Evolutionary conservation across 1,284 basidiomycete species (phyloP).

Genomic region (Heliocybe sulcata): DNA sequence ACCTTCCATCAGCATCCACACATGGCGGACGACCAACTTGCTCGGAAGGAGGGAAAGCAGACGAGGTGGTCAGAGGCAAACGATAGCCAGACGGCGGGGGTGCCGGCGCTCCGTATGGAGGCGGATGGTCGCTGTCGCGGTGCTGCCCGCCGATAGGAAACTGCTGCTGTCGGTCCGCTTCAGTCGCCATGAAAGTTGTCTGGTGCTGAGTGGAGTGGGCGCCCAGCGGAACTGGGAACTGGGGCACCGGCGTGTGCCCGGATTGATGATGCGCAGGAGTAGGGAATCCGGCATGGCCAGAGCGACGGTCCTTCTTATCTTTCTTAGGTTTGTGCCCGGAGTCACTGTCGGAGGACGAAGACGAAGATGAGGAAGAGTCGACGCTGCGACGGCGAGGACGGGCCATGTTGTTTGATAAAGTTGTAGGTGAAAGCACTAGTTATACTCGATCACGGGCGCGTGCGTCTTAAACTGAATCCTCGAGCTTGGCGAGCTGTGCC

Average conservation of each 20-base stretch:
- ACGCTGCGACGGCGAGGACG: neutral
- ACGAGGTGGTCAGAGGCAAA: conserved; percentile 38
- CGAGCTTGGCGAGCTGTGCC: too few relatives aligned
- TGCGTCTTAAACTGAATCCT: too few relatives aligned
- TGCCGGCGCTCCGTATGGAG: conserved; percentile 8
- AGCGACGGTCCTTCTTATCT: neutral
- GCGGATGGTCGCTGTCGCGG: neutral
- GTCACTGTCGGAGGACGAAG: conserved; percentile 1
- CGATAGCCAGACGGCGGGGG: conserved; percentile 56
- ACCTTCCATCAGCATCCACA: conserved; percentile 42
- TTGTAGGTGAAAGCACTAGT: too few relatives aligned
- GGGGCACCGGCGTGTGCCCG: neutral
- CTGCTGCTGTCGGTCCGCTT: neutral
- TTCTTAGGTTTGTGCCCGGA: neutral
- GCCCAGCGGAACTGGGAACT: neutral
- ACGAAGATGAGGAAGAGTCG: neutral
- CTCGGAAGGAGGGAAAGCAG: conserved; percentile 36
- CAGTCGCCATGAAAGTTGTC: neutral
- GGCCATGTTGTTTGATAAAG: neutral
- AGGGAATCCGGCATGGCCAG: neutral
- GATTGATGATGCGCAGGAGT: neutral
- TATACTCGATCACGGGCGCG: too few relatives aligned
- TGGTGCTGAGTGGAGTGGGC: neutral
- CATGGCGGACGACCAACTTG: conserved; percentile 40
- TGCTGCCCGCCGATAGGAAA: neutral